These are phyloP conservation scores for Tetrahymena thermophila DNA, from an alignment of 73 alveolate species.

Conservation along the genomic window DNA sequence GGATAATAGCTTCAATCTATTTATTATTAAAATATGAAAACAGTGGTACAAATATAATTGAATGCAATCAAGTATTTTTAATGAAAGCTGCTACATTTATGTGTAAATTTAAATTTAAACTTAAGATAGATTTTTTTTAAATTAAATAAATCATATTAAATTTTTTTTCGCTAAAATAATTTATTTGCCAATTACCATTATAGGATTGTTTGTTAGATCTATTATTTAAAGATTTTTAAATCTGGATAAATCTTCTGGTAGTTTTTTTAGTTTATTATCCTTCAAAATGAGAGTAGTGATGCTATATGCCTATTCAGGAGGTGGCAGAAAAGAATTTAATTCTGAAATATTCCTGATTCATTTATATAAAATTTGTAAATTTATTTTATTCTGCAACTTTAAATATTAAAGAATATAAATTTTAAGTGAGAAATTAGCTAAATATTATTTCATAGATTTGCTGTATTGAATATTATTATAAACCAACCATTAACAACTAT, in stretches of 20 bases:
- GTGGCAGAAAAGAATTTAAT: not conserved
- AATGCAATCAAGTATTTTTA: not conserved
- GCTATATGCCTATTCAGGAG: not conserved
- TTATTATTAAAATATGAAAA: not conserved
- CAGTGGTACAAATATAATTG: no score
- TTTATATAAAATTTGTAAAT: no score
- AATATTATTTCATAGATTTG: no score
- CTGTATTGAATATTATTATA: no score
- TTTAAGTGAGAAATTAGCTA: not conserved
- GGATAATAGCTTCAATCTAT: not conserved
- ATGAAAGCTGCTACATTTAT: not conserved
- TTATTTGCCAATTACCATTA: not conserved
- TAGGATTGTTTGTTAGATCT: not conserved
- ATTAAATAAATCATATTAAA: no score
- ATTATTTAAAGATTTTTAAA: not conserved
- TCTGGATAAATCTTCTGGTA: not conserved
- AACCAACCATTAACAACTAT: no score
- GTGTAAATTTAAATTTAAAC: not conserved
- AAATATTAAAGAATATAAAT: no score
- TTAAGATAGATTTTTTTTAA: no score
- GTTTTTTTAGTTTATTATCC: not conserved
- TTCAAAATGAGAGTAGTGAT: not conserved
- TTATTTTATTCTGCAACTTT: not conserved
- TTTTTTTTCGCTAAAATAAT: not conserved
- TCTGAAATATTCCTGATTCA: not conserved